phyloP scores from a whole-genome alignment of 2,329 filamentous ascomycete species.

The Alternaria panax region DNA sequence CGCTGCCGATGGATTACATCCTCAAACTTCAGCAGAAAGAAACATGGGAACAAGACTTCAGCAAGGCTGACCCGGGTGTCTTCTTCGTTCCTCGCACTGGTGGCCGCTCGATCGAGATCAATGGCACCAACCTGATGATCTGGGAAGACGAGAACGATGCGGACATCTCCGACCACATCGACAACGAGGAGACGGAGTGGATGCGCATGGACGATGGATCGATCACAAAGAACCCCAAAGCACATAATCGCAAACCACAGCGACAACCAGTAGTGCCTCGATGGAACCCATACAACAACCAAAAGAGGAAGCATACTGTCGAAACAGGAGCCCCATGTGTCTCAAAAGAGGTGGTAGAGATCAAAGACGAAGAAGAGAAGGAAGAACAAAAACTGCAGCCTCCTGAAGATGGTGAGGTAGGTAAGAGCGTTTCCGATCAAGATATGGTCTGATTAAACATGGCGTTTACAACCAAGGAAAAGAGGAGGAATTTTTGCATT shows the following conservation, averaged over 20 bases:
- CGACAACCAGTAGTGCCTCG: constrained; percentile 35
- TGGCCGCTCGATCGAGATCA: constrained; percentile 47
- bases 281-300: constrained; percentile 45
- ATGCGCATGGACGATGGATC: constrained; percentile 49
- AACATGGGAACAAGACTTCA: constrained; percentile 49
- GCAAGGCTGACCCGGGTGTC: constrained; percentile 24
- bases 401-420: constrained; percentile 8
- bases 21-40: constrained; percentile 48
- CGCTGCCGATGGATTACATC: constrained; percentile 51
- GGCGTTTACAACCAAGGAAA: not conserved
- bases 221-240: constrained; percentile 47
- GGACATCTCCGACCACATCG: constrained; percentile 49
- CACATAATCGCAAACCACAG: constrained; percentile 42
- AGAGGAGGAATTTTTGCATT: constrained; percentile 13
- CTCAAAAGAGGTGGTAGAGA: constrained; percentile 30
- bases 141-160: constrained; percentile 51
- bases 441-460: constrained; percentile 22
- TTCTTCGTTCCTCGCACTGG: constrained; percentile 51
- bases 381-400: constrained; percentile 23
- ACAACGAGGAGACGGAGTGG: constrained; percentile 46
- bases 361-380: constrained; percentile 16
- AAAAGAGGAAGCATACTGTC: constrained; percentile 35
- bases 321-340: constrained; percentile 31
- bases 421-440: constrained; percentile 24
- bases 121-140: constrained; percentile 50